Evolutionary conservation across 2,329 filamentous ascomycete genomes (phyloP), one percentile per base, ranked within the genome.

Genomic region (Phyllosticta capitalensis): DNA sequence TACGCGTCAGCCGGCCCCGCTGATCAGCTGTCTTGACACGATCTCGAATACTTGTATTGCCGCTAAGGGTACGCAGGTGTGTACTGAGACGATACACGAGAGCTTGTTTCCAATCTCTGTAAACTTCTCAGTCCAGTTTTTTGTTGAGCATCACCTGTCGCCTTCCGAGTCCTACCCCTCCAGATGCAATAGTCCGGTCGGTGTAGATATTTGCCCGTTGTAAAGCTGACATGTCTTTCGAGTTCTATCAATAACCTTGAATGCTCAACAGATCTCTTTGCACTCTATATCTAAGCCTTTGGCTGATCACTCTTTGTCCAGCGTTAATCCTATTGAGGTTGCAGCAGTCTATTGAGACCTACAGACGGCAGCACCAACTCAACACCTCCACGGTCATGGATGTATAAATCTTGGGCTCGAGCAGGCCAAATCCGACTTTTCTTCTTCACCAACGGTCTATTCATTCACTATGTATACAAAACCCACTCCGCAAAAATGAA

Each of bases 401-500:
- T 22, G 10, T 55, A 33, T 30, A 62, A 55, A 17, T 58, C 57
- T 22, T 19, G 14, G 50, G 53, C 28, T 61, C 52, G 58, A 57
- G 24, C 21, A 49, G n/a, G 57, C 58, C 38, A 45, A n/a, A n/a
- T n/a, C 14, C 6, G n/a, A 3, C 24, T 26, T 33, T 59, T 58
- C 55, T 61, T 63, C 62, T 54, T 28, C 54, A 53, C 26, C 30
- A 63, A 52, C 57, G 62, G 56, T 64, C 63, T 61, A 61, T 60
- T 62, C 61, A 58, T 57, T 59, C 61, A 56, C 54, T 56, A 60
- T 20, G 61, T 60, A 20, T 20, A 56, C 54, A 59, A 62, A 59
- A 52, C 38, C 61, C 21, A 56, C 61, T 55, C 57, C 54, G 54
- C 65, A 68, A 75, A 60, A 57, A 82, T 82, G 80, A 81, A 79